phyloP scores from a whole-genome alignment of 495 filamentous ascomycete species.

The Hypoxylon intermedium region DNA sequence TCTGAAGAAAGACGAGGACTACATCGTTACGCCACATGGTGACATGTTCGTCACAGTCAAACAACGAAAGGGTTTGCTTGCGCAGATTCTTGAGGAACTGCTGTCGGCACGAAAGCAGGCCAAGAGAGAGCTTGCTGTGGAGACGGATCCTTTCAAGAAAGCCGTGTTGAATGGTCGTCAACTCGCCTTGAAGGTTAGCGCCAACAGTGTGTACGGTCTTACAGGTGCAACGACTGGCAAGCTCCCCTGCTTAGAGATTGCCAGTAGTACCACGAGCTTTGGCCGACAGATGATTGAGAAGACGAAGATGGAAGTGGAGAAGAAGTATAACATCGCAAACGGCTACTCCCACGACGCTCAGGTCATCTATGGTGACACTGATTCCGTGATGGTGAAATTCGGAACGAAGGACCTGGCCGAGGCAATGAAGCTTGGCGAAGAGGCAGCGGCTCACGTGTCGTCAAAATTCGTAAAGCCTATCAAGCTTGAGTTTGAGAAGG shows the following conservation, averaged over 20 bases:
- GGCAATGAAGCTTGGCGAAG: conserved; percentile 92
- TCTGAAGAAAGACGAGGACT: conserved; percentile 86
- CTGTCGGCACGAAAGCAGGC: conserved; percentile 88
- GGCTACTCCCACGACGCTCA: conserved; percentile 92
- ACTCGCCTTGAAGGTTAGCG: conserved; percentile 93
- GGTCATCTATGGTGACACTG: conserved; percentile 98
- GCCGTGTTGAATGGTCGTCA: conserved; percentile 97
- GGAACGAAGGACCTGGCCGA: conserved; percentile 82
- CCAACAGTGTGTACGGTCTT: conserved; percentile 97
- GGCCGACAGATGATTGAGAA: conserved; percentile 98
- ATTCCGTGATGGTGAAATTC: conserved; percentile 99
- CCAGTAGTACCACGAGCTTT: conserved; percentile 93
- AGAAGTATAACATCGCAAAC: conserved; percentile 86
- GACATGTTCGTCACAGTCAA: conserved; percentile 92
- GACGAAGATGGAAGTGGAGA: conserved; percentile 92
- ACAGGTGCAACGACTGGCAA: conserved; percentile 97
- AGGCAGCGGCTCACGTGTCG: conserved; percentile 87
- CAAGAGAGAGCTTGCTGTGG: conserved; percentile 86
- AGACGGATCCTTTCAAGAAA: conserved; percentile 96
- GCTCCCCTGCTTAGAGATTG: conserved; percentile 91
- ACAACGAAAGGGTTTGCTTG: conserved; percentile 87
- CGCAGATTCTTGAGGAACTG: conserved; percentile 94
- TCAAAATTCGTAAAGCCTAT: conserved; percentile 93
- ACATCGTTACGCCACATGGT: conserved; percentile 91
- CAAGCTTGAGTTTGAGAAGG: conserved; percentile 99